Percentiles rank a stretch among this genome's conserved stretches.
phyloP scores from a whole-genome alignment of 495 filamentous ascomycete species.

The Penicillium macrosclerotiorum region DNA sequence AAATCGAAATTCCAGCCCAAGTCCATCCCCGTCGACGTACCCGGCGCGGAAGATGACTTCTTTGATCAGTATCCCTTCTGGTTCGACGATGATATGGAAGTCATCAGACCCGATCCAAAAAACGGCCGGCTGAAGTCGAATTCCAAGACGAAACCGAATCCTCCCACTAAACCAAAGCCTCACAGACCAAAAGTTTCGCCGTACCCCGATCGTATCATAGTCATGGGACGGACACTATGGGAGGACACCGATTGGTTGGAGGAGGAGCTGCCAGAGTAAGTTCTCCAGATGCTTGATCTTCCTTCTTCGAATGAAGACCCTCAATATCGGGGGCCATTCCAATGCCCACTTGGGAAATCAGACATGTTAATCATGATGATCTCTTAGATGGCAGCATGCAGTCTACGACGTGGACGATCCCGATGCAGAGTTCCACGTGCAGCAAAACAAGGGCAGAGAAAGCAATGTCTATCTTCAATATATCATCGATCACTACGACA shows the following conservation, averaged over 20 bases:
- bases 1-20: conserved; percentile 8
- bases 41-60: conserved; percentile 11
- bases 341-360: neutral
- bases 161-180: too few species aligned
- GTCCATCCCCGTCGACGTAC: conserved; percentile 21
- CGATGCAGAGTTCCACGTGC: conserved; percentile 34
- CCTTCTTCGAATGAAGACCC: too few species aligned
- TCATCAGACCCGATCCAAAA: neutral
- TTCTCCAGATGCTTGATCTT: neutral
- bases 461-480: conserved; percentile 51
- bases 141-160: conserved; percentile 11
- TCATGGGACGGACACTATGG: conserved; percentile 35
- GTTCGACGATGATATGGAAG: neutral
- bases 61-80: neutral
- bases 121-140: conserved; percentile 1
- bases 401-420: conserved; percentile 63
- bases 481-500: conserved; percentile 49
- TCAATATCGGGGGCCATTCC: too few species aligned
- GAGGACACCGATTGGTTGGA: conserved; percentile 44
- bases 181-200: conserved; percentile 19
- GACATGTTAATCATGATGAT: neutral
- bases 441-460: conserved; percentile 49
- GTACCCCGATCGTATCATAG: conserved; percentile 32
- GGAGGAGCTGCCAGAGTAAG: conserved; percentile 39
- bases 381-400: conserved; percentile 41